A percentile compares a stretch with the other conserved stretches of the same genome.
These are phyloP conservation scores for Pseudogymnoascus destructans DNA, from an alignment of 2,329 filamentous ascomycete genomes.

Conservation along the genomic window DNA sequence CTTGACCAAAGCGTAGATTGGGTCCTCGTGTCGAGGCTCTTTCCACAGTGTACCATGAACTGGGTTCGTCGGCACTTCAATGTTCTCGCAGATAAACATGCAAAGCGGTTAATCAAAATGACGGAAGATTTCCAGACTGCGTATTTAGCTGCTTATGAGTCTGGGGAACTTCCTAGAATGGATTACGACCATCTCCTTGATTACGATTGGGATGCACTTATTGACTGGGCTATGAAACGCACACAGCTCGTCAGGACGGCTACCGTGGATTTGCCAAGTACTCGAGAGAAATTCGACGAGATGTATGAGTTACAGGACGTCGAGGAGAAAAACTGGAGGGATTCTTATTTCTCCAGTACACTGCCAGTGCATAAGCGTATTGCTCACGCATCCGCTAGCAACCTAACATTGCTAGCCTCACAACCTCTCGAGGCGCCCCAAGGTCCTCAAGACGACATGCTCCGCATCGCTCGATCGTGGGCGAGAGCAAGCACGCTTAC, in stretches of 20 bases:
- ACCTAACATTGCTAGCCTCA: conserved; percentile 29
- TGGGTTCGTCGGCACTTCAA: conserved; percentile 44
- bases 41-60: conserved; percentile 39
- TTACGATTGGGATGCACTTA: conserved; percentile 55
- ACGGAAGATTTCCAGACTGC: conserved; percentile 50
- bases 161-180: conserved; percentile 44
- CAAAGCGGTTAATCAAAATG: conserved; percentile 40
- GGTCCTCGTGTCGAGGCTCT: conserved; percentile 43
- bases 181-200: conserved; percentile 48
- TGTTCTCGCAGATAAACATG: conserved; percentile 36
- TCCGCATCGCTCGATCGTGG: conserved; percentile 43
- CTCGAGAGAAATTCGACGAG: conserved; percentile 33
- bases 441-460: conserved; percentile 21
- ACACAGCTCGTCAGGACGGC: conserved; percentile 13
- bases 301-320: conserved; percentile 28
- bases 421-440: neutral
- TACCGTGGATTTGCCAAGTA: conserved; percentile 35
- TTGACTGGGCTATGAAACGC: conserved; percentile 51
- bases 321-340: conserved; percentile 37
- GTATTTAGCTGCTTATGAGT: conserved; percentile 54
- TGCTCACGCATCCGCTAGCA: conserved; percentile 30
- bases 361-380: conserved; percentile 32
- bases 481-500: conserved; percentile 46
- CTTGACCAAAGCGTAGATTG: conserved; percentile 47
- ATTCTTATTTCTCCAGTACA: conserved; percentile 41